Conservation (phyloP, 805 yeast species). For the Monosporozyma servazzii region DNA sequence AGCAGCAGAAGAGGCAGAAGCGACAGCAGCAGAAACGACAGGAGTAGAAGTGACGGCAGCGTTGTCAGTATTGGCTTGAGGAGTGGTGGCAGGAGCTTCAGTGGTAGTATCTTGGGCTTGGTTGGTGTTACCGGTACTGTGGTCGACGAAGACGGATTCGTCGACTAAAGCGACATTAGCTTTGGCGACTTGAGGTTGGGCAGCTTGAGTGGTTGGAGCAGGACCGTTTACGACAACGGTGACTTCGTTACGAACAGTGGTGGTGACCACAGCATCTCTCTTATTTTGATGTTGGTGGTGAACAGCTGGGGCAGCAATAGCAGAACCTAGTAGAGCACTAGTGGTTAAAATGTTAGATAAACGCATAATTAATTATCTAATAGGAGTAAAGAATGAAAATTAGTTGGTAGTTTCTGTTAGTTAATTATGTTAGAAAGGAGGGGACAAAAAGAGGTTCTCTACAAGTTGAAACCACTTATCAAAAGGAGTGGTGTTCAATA, state of each 20-base stretch:
- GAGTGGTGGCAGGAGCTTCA: conserved; percentile 16
- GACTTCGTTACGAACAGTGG: conserved; percentile 37
- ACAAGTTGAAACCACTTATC: no score
- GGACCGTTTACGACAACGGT: conserved; percentile 29
- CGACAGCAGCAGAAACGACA: conserved; percentile 24
- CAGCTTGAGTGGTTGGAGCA: conserved; percentile 19
- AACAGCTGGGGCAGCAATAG: conserved; percentile 52
- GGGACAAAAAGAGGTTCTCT: no score
- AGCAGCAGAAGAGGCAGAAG: conserved; percentile 28
- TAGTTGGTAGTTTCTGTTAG: background rate
- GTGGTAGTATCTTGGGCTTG: conserved; percentile 11
- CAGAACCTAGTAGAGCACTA: conserved; percentile 39
- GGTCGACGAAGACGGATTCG: conserved; percentile 12
- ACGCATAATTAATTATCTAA: conserved; percentile 32
- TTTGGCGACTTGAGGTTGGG: conserved; percentile 8
- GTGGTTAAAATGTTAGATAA: conserved; percentile 38
- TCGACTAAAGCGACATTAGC: conserved; percentile 16
- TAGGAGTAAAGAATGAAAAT: background rate
- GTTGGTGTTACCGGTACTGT: conserved; percentile 11
- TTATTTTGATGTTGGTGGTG: conserved; percentile 37
- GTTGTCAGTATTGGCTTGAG: no score
- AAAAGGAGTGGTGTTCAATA: background rate
- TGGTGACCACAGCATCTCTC: conserved; percentile 44
- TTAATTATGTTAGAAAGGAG: background rate
- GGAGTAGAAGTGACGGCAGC: conserved; percentile 15